Base-by-base conservation (phyloP, 495 filamentous ascomycete genomes). In the Xylaria nigripes region DNA sequence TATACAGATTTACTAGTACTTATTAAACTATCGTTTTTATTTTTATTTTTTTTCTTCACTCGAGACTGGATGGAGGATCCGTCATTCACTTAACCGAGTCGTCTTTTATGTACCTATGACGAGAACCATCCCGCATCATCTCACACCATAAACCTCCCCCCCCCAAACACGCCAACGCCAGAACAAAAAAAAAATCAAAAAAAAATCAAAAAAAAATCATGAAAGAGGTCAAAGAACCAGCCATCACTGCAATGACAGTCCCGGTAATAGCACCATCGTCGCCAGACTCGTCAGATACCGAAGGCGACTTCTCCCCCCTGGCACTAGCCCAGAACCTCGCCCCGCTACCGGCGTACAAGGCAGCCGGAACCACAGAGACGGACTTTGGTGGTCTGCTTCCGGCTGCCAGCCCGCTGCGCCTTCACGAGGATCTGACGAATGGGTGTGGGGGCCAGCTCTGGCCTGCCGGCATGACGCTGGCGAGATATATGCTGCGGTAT, bases 381-480 rank as follows among this genome's bases (percentile, higher is more conserved):
- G 77, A 84, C 42, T 94, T 98, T 58, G 79, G 85, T 40, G 86
- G 87, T 13, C 79, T 93, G 22, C 75, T 96, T 15, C 53, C 53
- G 7, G 65, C 70, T 15, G 65, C 65, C 24, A 45, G 12, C 23
- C 85, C 89, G 7, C 72, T 98, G 36, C 74, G 79, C 48, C 79
- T 97, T 12, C 85, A 87, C 60, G 89, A 95, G 66, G 89, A 97
- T 62, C 76, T 95, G 13, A 80, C 76, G 48, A 80, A 87, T 61
- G 92, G 92, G 60, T 96, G 92, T 67, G 93, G 93, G 15, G 93
- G 93, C 1, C 85, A 90, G 64, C 73, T 94, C 13, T 97, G 93
- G 93, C 93, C 91, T 0, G 93, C 93, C 1, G 93, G 93, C 9
- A 86, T 90, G 81, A 82, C 90, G 2, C 71, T 98, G 23, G 80